Evolutionary conservation across 2,329 filamentous ascomycete genomes (phyloP).

Genomic region (Huntiella moniliformis): DNA sequence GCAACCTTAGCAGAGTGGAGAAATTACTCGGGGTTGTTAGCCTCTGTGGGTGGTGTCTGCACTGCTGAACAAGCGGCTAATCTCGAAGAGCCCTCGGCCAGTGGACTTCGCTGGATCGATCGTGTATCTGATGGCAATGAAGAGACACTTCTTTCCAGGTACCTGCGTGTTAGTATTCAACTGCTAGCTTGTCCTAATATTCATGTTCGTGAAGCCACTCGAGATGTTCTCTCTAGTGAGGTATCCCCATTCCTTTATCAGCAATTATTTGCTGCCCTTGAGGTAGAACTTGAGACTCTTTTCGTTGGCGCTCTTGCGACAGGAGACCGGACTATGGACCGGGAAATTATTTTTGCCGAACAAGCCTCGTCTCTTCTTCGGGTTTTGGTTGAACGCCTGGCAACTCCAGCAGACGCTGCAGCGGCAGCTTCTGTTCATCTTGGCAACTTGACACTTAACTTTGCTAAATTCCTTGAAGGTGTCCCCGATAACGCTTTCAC

Average conservation of each 20-base stretch:
- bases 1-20: slow-evolving; percentile 43
- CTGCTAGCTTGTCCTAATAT: slow-evolving; percentile 45
- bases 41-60: slow-evolving; percentile 47
- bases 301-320: slow-evolving; percentile 37
- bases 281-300: slow-evolving; percentile 43
- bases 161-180: slow-evolving; percentile 44
- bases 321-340: slow-evolving; percentile 34
- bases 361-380: slow-evolving; percentile 46
- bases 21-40: slow-evolving; percentile 50
- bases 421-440: slow-evolving; percentile 45
- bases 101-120: slow-evolving; percentile 46
- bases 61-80: slow-evolving; percentile 37
- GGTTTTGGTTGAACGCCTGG: slow-evolving; percentile 43
- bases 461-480: slow-evolving; percentile 47
- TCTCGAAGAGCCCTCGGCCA: slow-evolving; percentile 37
- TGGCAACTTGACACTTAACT: slow-evolving; percentile 42
- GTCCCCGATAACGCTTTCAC: slow-evolving; percentile 35
- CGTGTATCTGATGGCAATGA: slow-evolving; percentile 38
- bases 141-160: slow-evolving; percentile 39
- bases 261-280: slow-evolving; percentile 44
- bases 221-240: slow-evolving; percentile 47
- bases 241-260: slow-evolving; percentile 42
- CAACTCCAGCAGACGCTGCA: slow-evolving; percentile 42
- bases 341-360: slow-evolving; percentile 47
- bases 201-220: slow-evolving; percentile 45